phyloP scores from a whole-genome alignment of 2,329 filamentous ascomycete genomes.

The Colletotrichum godetiae region DNA sequence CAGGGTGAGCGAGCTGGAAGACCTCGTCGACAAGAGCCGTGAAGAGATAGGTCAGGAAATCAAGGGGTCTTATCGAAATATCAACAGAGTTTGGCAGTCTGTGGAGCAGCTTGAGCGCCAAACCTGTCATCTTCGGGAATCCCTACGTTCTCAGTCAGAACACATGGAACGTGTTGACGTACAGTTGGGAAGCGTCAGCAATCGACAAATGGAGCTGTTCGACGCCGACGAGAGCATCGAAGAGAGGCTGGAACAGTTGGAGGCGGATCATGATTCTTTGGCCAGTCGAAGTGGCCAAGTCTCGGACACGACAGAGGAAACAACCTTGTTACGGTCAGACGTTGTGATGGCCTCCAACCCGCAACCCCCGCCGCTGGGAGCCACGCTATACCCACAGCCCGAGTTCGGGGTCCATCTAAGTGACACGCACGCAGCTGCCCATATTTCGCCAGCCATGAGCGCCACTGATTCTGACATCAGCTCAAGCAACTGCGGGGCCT shows the following conservation, averaged over 20 bases:
- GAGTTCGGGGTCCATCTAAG: not conserved
- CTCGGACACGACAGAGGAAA: not conserved
- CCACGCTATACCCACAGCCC: not conserved
- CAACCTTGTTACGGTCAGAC: not conserved
- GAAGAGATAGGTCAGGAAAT: slow-evolving; percentile 64
- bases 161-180: slow-evolving; percentile 53
- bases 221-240: slow-evolving; percentile 64
- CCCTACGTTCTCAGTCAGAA: slow-evolving; percentile 52
- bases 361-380: slow-evolving; percentile 9
- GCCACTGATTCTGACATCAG: not conserved
- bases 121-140: slow-evolving; percentile 48
- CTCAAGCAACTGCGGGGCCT: slow-evolving; percentile 47
- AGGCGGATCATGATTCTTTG: slow-evolving; percentile 45
- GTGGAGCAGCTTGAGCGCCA: slow-evolving; percentile 57
- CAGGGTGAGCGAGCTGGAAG: slow-evolving; percentile 64
- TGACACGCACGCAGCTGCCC: not conserved
- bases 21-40: slow-evolving; percentile 63
- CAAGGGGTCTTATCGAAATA: slow-evolving; percentile 65
- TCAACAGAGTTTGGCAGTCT: slow-evolving; percentile 65
- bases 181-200: slow-evolving; percentile 57
- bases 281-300: slow-evolving; percentile 15
- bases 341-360: not conserved
- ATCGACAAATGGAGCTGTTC: slow-evolving; percentile 60
- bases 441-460: slow-evolving; percentile 5
- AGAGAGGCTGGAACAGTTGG: slow-evolving; percentile 64